phyloP scores from a whole-genome alignment of 345 rosid species.

The Camelina sativa region DNA sequence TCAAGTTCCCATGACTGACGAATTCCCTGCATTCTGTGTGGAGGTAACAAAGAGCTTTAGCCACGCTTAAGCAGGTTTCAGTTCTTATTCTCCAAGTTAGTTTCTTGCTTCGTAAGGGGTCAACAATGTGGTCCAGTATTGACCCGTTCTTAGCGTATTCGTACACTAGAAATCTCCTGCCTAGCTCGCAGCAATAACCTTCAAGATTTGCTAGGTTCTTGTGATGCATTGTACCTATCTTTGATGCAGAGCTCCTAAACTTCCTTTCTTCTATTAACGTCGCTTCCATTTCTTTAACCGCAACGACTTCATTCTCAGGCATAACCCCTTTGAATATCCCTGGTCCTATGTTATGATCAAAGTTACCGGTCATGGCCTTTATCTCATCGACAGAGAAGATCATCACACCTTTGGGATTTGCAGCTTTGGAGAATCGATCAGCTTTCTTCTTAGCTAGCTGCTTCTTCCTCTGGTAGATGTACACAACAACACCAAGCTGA shows the following conservation, averaged over 20 bases:
- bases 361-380: conserved; percentile 57
- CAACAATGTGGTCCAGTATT: conserved; percentile 57
- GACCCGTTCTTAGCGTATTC: conserved; percentile 69
- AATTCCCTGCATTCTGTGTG: conserved; percentile 82
- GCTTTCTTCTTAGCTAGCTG: conserved; percentile 50
- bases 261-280: conserved; percentile 58
- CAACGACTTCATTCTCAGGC: conserved; percentile 55
- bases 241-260: conserved; percentile 67
- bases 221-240: conserved; percentile 80
- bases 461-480: conserved; percentile 56
- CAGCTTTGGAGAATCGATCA: conserved; percentile 45
- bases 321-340: conserved; percentile 66
- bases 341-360: conserved; percentile 62
- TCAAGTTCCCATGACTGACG: conserved; percentile 75
- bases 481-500: conserved; percentile 60
- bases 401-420: conserved; percentile 61
- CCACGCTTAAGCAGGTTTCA: conserved; percentile 63
- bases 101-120: conserved; percentile 56
- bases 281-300: conserved; percentile 58
- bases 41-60: conserved; percentile 70
- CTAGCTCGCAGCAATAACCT: conserved; percentile 73
- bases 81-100: conserved; percentile 72
- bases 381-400: conserved; percentile 67
- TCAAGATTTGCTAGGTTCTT: conserved; percentile 68
- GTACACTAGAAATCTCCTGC: conserved; percentile 64